Conservation (phyloP, 177 flowering plant species). For the Tripterygium wilfordii region DNA sequence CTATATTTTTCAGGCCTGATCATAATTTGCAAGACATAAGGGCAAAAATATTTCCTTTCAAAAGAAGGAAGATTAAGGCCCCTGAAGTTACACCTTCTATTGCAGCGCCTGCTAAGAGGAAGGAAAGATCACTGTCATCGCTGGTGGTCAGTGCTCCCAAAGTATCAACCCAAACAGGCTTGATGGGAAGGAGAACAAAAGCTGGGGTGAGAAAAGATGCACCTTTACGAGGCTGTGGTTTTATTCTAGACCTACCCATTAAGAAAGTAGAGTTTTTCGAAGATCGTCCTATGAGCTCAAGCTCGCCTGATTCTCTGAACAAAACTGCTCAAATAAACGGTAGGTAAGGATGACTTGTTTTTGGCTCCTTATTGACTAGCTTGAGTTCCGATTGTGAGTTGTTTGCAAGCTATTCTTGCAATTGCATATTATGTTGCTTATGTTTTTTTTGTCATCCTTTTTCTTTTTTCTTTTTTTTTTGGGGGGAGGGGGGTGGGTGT, state of each 20-base stretch:
- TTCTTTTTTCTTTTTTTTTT: too few species aligned
- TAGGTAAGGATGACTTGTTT: conserved; percentile 41
- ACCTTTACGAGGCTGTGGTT: conserved; percentile 47
- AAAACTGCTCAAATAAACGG: conserved; percentile 41
- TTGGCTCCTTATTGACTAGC: background rate
- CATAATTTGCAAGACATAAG: conserved; percentile 86
- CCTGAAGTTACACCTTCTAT: conserved; percentile 55
- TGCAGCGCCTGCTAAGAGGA: conserved; percentile 62
- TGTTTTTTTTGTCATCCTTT: too few species aligned
- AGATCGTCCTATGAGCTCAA: conserved; percentile 46
- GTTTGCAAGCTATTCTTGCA: background rate
- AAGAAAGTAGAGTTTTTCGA: conserved; percentile 56
- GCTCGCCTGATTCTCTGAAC: conserved; percentile 57
- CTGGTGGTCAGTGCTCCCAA: conserved; percentile 59
- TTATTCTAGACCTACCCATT: conserved; percentile 34
- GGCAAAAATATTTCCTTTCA: conserved; percentile 77
- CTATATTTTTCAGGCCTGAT: conserved; percentile 63
- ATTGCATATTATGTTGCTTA: too few species aligned
- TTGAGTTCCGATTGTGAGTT: background rate
- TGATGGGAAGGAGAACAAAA: conserved; percentile 86
- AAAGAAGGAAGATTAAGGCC: conserved; percentile 50
- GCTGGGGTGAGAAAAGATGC: conserved; percentile 55
- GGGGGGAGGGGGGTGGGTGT: background rate
- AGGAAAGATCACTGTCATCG: conserved; percentile 70
- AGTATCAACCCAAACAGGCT: conserved; percentile 56